phyloP scores from a whole-genome alignment of 2,329 filamentous ascomycete genomes.

The Diaporthe destruens region DNA sequence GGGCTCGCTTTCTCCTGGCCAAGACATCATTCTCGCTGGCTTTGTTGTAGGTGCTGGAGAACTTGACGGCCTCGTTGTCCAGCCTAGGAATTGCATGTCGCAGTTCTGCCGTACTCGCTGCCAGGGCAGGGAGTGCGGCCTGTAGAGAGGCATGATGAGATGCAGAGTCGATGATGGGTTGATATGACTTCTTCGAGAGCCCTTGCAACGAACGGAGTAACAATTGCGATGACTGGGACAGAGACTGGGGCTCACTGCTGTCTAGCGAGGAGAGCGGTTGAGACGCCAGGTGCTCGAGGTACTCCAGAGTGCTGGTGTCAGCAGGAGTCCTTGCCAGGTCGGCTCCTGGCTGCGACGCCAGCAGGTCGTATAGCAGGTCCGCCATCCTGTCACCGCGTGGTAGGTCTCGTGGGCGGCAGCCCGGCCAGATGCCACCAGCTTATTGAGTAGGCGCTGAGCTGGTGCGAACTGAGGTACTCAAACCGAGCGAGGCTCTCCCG shows the following conservation, averaged over 20 bases:
- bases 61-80: slow-evolving; percentile 81
- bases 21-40: slow-evolving; percentile 77
- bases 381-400: slow-evolving; percentile 62
- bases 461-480: neutral
- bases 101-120: slow-evolving; percentile 74
- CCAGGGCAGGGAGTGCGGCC: slow-evolving; percentile 78
- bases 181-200: slow-evolving; percentile 90
- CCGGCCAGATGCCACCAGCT: neutral
- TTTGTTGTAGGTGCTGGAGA: slow-evolving; percentile 86
- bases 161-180: slow-evolving; percentile 84
- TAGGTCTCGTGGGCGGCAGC: no score
- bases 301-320: slow-evolving; percentile 72
- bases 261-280: slow-evolving; percentile 80
- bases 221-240: slow-evolving; percentile 85
- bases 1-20: slow-evolving; percentile 79
- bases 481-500: neutral
- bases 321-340: slow-evolving; percentile 49
- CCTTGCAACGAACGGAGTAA: slow-evolving; percentile 86
- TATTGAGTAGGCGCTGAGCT: neutral
- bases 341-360: slow-evolving; percentile 56
- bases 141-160: slow-evolving; percentile 80
- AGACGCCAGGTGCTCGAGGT: slow-evolving; percentile 82
- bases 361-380: slow-evolving; percentile 81
- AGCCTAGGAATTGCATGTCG: slow-evolving; percentile 80
- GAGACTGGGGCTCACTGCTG: slow-evolving; percentile 80